Conservation (phyloP, 1,284 basidiomycete genomes). For the Melampsora americana region DNA sequence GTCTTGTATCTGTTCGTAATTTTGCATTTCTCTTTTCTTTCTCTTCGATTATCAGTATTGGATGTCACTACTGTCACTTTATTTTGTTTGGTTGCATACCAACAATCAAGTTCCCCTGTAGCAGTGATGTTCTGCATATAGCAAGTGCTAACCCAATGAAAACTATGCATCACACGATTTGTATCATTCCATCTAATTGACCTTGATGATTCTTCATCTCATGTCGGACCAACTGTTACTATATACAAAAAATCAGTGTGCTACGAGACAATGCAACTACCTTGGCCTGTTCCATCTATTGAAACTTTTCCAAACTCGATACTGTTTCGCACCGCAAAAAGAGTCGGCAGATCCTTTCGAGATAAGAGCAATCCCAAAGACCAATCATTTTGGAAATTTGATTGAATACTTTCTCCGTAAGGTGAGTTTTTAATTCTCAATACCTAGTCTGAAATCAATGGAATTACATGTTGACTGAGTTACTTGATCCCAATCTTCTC, state of each 20-base stretch:
- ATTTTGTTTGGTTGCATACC: no score
- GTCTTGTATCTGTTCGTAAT: slow-evolving; percentile 71
- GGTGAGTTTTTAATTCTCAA: slow-evolving; percentile 58
- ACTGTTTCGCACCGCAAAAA: slow-evolving; percentile 81
- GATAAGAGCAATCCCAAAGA: slow-evolving; percentile 80
- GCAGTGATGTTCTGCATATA: no score
- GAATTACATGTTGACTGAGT: slow-evolving; percentile 46
- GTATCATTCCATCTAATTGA: neutral
- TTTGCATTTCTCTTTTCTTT: slow-evolving; percentile 13
- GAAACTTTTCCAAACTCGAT: slow-evolving; percentile 83
- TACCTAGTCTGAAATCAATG: neutral
- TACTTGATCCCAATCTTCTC: neutral
- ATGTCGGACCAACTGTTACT: neutral
- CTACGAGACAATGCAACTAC: slow-evolving; percentile 73
- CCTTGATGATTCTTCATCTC: neutral
- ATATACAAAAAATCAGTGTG: slow-evolving; percentile 61
- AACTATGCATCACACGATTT: neutral
- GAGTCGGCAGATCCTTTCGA: slow-evolving; percentile 72
- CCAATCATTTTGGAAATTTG: slow-evolving; percentile 88
- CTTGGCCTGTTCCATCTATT: slow-evolving; percentile 92
- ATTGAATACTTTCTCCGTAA: slow-evolving; percentile 92
- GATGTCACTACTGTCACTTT: slow-evolving; percentile 45
- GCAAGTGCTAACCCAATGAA: no score
- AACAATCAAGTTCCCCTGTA: no score
- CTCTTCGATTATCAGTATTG: slow-evolving; percentile 46